Evolutionary conservation across 768 basidiomycete genomes (phyloP).

Genomic region (Suillus ampliporus): DNA sequence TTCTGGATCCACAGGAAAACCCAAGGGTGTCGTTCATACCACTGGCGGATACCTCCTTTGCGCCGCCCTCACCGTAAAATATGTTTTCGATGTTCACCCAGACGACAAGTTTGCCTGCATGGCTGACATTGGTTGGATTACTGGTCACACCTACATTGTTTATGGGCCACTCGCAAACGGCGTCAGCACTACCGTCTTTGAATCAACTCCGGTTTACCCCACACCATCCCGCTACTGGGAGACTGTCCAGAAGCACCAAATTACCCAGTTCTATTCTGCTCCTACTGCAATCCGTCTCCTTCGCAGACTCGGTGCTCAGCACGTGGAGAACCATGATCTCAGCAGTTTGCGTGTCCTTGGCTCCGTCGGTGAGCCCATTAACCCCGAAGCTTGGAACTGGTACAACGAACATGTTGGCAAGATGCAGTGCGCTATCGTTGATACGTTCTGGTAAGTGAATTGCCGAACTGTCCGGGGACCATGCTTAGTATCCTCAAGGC

Average conservation of each 20-base stretch:
- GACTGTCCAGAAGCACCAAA: slow-evolving; percentile 87
- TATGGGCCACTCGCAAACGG: slow-evolving; percentile 93
- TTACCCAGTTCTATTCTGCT: slow-evolving; percentile 96
- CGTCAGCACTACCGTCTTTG: slow-evolving; percentile 88
- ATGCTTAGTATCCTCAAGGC: slow-evolving; percentile 51
- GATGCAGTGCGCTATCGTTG: slow-evolving; percentile 89
- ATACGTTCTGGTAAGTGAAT: slow-evolving; percentile 78
- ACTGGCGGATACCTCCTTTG: slow-evolving; percentile 91
- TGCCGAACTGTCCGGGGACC: neutral
- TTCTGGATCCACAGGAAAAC: slow-evolving; percentile 93
- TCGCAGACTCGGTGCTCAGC: slow-evolving; percentile 82
- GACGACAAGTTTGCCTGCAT: slow-evolving; percentile 97
- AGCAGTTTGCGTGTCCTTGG: slow-evolving; percentile 86
- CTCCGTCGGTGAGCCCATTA: slow-evolving; percentile 97
- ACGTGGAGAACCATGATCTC: slow-evolving; percentile 84
- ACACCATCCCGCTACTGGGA: slow-evolving; percentile 98
- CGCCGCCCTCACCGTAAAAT: slow-evolving; percentile 91
- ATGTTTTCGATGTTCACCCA: slow-evolving; percentile 97
- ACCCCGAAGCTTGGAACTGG: slow-evolving; percentile 99
- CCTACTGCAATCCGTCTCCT: slow-evolving; percentile 95
- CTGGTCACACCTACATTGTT: slow-evolving; percentile 95
- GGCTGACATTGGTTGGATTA: slow-evolving; percentile 99
- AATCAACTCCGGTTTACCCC: slow-evolving; percentile 96
- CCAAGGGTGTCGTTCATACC: slow-evolving; percentile 95
- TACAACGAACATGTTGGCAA: slow-evolving; percentile 95